Base-by-base conservation (phyloP, 2,329 filamentous ascomycete genomes). In the Diaporthe aspalathi region DNA sequence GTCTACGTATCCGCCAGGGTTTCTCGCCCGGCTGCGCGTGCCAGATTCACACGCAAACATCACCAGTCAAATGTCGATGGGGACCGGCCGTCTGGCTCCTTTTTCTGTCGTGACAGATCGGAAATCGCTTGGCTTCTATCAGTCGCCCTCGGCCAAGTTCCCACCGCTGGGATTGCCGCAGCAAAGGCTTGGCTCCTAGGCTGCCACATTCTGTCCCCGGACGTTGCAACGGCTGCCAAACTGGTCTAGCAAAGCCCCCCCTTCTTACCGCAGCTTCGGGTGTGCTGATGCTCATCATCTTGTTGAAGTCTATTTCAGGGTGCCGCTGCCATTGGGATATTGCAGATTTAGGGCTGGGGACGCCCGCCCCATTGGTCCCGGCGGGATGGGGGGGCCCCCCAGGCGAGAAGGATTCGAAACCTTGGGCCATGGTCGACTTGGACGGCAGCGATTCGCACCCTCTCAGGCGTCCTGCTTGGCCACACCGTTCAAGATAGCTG, bases 231-330 rank as follows among this genome's bases (percentile, higher is more conserved):
- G 54, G 63, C 16, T 68, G 29, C 29, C 53, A 57, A 22, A 50
- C 52, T 38, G 27, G 27, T 32, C 40, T 63, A 52, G 54, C 35
- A 50, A 45, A 53, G 40, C 67, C 68, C 68, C 68, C 68, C 71
- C 67, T 54, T 67, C 62, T 68, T 63, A 72, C 71, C 53, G 62
- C 68, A 72, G 54, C 50, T 47, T 52, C 20, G 27, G 38, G 27
- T 57, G 45, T 66, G 68, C 71, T 72, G 47, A 54, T 60, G 69
- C 54, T 68, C 69, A 71, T 67, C 50, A 62, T 38, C 69, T 60
- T 29, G 32, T 52, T 47, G 43, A 53, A 54, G 71, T 49, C 67
- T 56, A 60, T 66, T 50, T 53, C 65, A 65, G 45, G 66, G 35
- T 60, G 32, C 53, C 50, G 35, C 35, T 63, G 43, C 69, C 50